Percentiles rank a stretch among this genome's conserved stretches.
Evolutionary conservation across 805 yeast species (phyloP).

Genomic region (Metschnikowia similis): DNA sequence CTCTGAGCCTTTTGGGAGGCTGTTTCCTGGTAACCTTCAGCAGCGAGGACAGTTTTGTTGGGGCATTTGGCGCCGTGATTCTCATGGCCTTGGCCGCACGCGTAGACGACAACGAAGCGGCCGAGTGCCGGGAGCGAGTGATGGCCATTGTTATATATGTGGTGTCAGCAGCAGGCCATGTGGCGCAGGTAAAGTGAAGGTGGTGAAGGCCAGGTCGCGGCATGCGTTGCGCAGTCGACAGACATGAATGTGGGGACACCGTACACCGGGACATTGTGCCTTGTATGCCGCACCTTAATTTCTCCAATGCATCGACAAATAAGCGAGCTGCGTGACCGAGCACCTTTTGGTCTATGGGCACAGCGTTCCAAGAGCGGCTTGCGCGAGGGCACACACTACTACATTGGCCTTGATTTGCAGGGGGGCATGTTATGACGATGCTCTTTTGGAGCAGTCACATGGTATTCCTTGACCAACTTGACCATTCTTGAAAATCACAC

Average conservation of each 20-base stretch:
- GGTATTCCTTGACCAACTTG: too few species aligned
- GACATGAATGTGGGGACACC: background rate
- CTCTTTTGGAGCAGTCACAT: too few species aligned
- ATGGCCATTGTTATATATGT: background rate
- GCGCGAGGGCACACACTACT: too few species aligned
- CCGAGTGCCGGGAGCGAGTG: background rate
- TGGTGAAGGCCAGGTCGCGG: background rate
- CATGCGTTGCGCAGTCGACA: background rate
- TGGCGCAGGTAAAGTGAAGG: background rate
- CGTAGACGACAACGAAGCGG: background rate
- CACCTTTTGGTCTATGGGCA: too few species aligned
- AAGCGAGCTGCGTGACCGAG: background rate
- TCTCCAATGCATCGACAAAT: too few species aligned
- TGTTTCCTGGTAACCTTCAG: background rate
- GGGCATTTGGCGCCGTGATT: background rate
- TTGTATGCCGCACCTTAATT: too few species aligned
- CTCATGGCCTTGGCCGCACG: background rate
- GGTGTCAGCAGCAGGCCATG: background rate
- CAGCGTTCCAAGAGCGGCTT: too few species aligned
- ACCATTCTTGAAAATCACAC: too few species aligned
- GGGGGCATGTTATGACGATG: too few species aligned
- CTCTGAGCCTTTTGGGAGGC: constrained; percentile 2
- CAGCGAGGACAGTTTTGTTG: background rate
- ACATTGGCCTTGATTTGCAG: too few species aligned
- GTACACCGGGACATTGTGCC: too few species aligned